Base-by-base conservation (phyloP, 2,329 filamentous ascomycete genomes). In the Fusarium sp. region DNA sequence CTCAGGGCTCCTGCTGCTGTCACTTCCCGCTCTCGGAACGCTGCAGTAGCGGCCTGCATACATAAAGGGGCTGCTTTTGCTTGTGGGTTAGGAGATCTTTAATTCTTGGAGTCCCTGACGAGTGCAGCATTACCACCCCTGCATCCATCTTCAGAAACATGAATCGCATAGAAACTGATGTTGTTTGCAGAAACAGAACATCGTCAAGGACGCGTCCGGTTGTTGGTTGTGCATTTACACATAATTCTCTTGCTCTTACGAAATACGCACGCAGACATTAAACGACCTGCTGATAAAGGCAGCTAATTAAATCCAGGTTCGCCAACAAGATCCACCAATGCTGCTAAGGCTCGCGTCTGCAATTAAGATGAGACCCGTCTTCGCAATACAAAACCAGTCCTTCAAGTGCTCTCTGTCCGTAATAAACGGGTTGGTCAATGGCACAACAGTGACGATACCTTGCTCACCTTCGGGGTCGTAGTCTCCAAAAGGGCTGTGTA, bases 321-420 rank as follows among this genome's bases (percentile, higher is more conserved):
- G 20, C 44, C 51, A 59, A 51, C 35, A 20, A 56, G 35, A 58
- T 69, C 71, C 71, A 74, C 66, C 40, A 49, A 39, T 39, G 45
- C 55, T 59, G 58, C 53, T 55, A 32, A 52, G 58, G 50, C 59
- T 69, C 52, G 53, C 56, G 45, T 51, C 61, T 62, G 61, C 68
- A 71, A 71, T 72, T 72, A 74, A 74, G 65, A 74, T 74, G 72
- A 74, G 72, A 69, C 71, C 52, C 65, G 56, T 67, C 68, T 73
- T 71, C 58, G 64, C 67, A 60, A 45, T 51, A 62, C 48, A 48
- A 62, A 37, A 37, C 74, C 44, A 50, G 62, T 40, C 74, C 35
- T 62, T 46, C 32, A 37, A 14, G 8, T 17, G 17, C 8, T 43
- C 30, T 39, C 43, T 13, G 27, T 30, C 27, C 27, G 11, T 30